These are phyloP conservation scores for Hypoxylon subgilvum DNA, from an alignment of 495 filamentous ascomycete species.

Conservation along the genomic window DNA sequence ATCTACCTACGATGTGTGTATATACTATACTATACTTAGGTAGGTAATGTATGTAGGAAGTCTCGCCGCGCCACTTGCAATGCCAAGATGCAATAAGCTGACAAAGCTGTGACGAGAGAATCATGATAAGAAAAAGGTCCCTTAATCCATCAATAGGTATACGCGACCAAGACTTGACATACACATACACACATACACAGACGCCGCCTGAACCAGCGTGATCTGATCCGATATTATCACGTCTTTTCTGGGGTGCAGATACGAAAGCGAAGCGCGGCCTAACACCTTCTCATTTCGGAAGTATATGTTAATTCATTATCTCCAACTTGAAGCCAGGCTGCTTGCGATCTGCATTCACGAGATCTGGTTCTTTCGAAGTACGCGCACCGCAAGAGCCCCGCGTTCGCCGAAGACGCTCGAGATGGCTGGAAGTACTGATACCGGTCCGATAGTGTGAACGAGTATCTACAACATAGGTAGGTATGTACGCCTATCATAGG, in stretches of 20 bases:
- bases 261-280: background rate
- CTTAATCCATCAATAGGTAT: too few relatives aligned
- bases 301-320: background rate
- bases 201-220: too few relatives aligned
- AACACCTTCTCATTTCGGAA: conserved; percentile 15
- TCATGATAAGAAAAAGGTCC: too few relatives aligned
- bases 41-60: background rate
- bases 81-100: background rate
- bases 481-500: too few relatives aligned
- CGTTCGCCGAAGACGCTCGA: background rate
- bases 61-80: background rate
- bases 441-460: background rate
- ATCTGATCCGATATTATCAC: background rate
- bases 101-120: background rate
- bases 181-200: too few relatives aligned
- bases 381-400: too few relatives aligned
- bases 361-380: too few relatives aligned
- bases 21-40: too few relatives aligned
- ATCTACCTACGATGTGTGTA: too few relatives aligned
- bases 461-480: too few relatives aligned
- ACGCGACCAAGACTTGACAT: background rate
- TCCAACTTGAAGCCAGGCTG: background rate
- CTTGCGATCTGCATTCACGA: background rate
- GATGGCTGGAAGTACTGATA: background rate
- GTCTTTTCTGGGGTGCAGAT: conserved; percentile 17